Evolutionary conservation across 2,329 filamentous ascomycete species (phyloP).

Genomic region (Arthrobotrys conoides): DNA sequence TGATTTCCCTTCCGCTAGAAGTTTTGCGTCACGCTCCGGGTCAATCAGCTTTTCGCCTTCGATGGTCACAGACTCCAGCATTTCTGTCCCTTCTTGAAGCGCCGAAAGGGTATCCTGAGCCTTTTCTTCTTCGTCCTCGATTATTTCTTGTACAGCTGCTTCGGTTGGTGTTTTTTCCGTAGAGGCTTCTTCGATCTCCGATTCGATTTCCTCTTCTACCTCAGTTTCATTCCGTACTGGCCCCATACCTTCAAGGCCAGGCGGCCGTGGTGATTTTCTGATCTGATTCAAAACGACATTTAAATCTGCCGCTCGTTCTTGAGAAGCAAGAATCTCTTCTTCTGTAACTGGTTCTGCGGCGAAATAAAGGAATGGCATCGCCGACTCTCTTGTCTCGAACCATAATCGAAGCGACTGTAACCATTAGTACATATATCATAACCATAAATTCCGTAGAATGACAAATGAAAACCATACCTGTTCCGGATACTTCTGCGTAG

Average conservation of each 20-base stretch:
- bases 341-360: constrained; percentile 88
- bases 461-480: constrained; percentile 67
- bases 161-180: constrained; percentile 36
- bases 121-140: constrained; percentile 25
- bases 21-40: constrained; percentile 19
- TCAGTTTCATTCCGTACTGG: constrained; percentile 2
- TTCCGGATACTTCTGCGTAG: constrained; percentile 80
- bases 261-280: constrained; percentile 5
- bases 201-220: constrained; percentile 53
- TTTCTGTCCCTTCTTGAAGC: constrained; percentile 32
- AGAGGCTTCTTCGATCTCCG: not conserved
- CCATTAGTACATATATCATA: constrained; percentile 2
- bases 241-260: constrained; percentile 68
- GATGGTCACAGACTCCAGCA: constrained; percentile 44
- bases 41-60: constrained; percentile 34
- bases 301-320: constrained; percentile 76
- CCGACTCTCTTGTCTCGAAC: constrained; percentile 79
- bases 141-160: constrained; percentile 25
- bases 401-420: constrained; percentile 79
- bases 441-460: not conserved
- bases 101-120: constrained; percentile 10
- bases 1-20: constrained; percentile 15
- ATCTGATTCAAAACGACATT: constrained; percentile 78
- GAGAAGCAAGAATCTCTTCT: constrained; percentile 80
- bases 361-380: constrained; percentile 82